phyloP scores from a whole-genome alignment of 164 flowering plant genomes.

The Piper longum region DNA sequence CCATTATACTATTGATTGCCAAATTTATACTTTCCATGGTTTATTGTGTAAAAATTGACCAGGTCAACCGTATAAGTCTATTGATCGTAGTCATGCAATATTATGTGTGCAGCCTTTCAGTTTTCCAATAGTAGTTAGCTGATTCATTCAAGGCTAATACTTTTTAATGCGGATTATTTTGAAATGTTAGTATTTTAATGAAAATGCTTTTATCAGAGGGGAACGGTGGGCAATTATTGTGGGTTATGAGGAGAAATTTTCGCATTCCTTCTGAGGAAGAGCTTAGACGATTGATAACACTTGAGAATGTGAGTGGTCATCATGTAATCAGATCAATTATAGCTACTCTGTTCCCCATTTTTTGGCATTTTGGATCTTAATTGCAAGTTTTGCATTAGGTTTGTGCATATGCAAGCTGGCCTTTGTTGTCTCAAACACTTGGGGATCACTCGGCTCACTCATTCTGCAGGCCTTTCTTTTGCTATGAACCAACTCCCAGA shows the following conservation, averaged over 20 bases:
- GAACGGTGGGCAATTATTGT: slow-evolving; percentile 47
- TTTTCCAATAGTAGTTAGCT: too few relatives aligned
- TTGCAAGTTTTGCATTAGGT: slow-evolving; percentile 31
- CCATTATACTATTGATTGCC: too few relatives aligned
- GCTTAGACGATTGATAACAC: slow-evolving; percentile 70
- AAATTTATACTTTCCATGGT: too few relatives aligned
- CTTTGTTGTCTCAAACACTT: slow-evolving; percentile 69
- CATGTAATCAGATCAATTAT: not conserved
- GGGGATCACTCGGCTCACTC: slow-evolving; percentile 65
- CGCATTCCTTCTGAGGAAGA: slow-evolving; percentile 82
- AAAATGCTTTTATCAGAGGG: slow-evolving; percentile 26
- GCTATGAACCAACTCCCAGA: slow-evolving; percentile 96
- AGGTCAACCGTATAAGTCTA: too few relatives aligned
- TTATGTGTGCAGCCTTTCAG: too few relatives aligned
- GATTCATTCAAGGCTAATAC: too few relatives aligned
- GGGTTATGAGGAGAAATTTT: slow-evolving; percentile 69
- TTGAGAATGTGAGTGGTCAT: slow-evolving; percentile 52
- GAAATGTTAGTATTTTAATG: too few relatives aligned
- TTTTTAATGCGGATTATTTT: too few relatives aligned
- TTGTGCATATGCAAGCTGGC: slow-evolving; percentile 83
- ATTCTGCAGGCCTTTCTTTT: slow-evolving; percentile 55
- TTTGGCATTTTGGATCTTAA: not conserved
- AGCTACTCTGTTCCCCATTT: not conserved
- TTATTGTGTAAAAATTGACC: too few relatives aligned
- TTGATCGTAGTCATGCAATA: too few relatives aligned